Conservation (phyloP, 1,284 basidiomycete genomes). For the Thecaphora frezii region DNA sequence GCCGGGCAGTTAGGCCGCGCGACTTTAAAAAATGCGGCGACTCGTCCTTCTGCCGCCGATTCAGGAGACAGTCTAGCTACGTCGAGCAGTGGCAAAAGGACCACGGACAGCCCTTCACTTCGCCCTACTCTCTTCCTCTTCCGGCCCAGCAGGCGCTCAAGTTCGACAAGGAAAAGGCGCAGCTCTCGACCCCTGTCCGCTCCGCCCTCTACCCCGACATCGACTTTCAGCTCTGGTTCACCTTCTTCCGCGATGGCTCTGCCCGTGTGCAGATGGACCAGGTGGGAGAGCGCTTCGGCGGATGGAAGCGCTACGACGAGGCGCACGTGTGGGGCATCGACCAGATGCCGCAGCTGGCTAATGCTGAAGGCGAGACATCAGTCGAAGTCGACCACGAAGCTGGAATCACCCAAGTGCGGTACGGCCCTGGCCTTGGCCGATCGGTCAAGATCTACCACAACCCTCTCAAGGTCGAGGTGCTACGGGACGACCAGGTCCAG, state of each 20-base stretch:
- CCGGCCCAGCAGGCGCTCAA: not conserved
- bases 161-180: constrained; percentile 21
- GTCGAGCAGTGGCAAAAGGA: constrained; percentile 35
- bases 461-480: constrained; percentile 61
- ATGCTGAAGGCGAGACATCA: constrained; percentile 11
- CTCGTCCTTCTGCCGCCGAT: constrained; percentile 55
- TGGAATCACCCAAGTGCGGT: constrained; percentile 23
- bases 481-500: constrained; percentile 73
- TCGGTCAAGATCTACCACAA: constrained; percentile 34
- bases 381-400: constrained; percentile 5
- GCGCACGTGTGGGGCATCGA: constrained; percentile 50
- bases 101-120: constrained; percentile 22
- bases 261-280: constrained; percentile 53
- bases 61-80: constrained; percentile 47
- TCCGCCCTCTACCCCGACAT: constrained; percentile 50
- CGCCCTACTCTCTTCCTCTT: constrained; percentile 41
- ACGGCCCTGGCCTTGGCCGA: constrained; percentile 26
- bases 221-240: constrained; percentile 41
- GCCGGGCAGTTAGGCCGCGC: constrained; percentile 6
- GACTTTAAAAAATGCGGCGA: constrained; percentile 57
- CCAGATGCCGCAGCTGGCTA: constrained; percentile 33
- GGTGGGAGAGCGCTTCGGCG: constrained; percentile 38
- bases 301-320: constrained; percentile 52
- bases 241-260: constrained; percentile 51
- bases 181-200: constrained; percentile 32